A percentile compares a stretch with the other conserved stretches of the same genome.
Conservation (phyloP, 768 basidiomycete species). For the Pisolithus microcarpus region DNA sequence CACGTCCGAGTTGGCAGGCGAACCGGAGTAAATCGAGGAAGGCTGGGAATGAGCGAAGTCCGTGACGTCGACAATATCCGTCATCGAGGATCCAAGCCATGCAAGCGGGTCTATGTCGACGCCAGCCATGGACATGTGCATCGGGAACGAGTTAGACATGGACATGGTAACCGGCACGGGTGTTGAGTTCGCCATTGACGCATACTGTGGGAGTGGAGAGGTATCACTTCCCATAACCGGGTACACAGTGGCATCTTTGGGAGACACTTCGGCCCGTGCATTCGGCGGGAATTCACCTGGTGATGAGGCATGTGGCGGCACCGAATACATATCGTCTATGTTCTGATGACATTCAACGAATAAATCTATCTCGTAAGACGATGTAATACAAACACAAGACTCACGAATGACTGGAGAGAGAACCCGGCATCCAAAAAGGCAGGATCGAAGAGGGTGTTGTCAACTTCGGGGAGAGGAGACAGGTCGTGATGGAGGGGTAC, state of each 20-base stretch:
- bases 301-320: conserved; percentile 16
- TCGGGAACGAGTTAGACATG: no score
- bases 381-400: neutral
- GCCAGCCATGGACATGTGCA: conserved; percentile 1
- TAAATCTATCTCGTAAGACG: neutral
- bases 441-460: conserved; percentile 42
- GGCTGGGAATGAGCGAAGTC: conserved; percentile 24
- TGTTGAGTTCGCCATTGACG: neutral
- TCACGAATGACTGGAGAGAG: conserved; percentile 19
- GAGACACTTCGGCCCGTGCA: conserved; percentile 22
- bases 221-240: conserved; percentile 7
- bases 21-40: conserved; percentile 39
- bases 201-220: neutral
- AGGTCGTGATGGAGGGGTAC: conserved; percentile 34
- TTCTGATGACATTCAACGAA: conserved; percentile 3
- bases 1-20: conserved; percentile 29
- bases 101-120: neutral
- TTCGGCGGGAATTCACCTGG: conserved; percentile 9
- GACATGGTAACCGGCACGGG: no score
- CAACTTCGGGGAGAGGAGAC: conserved; percentile 42
- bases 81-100: neutral
- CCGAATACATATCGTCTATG: conserved; percentile 20
- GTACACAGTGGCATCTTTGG: conserved; percentile 6
- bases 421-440: conserved; percentile 30
- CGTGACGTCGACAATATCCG: conserved; percentile 5